These are phyloP conservation scores for Cystobasidiopsis lactophilus DNA, from an alignment of 768 basidiomycete genomes.

Conservation along the genomic window DNA sequence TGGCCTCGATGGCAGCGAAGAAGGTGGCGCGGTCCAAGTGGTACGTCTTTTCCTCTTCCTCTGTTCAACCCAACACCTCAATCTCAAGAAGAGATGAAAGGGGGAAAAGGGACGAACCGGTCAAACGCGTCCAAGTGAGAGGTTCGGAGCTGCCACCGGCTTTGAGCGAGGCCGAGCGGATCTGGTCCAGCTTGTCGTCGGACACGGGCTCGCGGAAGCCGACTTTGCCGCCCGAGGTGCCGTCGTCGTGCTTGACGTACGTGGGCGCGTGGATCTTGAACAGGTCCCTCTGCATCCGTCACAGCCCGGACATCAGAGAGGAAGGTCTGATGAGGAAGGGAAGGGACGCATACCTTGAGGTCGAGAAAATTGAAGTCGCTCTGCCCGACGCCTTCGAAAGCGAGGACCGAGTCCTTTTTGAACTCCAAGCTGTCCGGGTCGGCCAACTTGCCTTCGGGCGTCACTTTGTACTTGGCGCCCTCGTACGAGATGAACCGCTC, in stretches of 20 bases:
- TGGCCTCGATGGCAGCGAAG: constrained; percentile 9
- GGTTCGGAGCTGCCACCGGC: constrained; percentile 35
- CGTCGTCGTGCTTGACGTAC: constrained; percentile 32
- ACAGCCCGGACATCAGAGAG: constrained; percentile 24
- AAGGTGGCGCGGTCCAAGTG: constrained; percentile 12
- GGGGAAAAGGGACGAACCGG: background rate
- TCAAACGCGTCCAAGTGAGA: constrained; percentile 25
- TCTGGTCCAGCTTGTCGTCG: constrained; percentile 45
- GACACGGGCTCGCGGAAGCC: constrained; percentile 42
- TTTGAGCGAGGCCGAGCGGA: constrained; percentile 41
- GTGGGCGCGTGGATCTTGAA: constrained; percentile 28
- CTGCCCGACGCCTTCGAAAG: constrained; percentile 36
- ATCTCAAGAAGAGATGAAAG: background rate
- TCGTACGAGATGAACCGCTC: constrained; percentile 8
- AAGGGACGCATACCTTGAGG: constrained; percentile 30
- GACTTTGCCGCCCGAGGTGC: constrained; percentile 32
- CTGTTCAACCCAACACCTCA: constrained; percentile 2
- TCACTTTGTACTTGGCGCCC: constrained; percentile 26
- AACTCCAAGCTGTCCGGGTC: constrained; percentile 29
- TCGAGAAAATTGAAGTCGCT: constrained; percentile 39
- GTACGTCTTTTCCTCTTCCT: constrained; percentile 16
- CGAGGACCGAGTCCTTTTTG: constrained; percentile 35
- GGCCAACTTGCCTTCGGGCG: constrained; percentile 30
- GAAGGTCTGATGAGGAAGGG: background rate
- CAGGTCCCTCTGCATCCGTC: constrained; percentile 31